A percentile compares a stretch with the other conserved stretches of the same genome.
phyloP scores from a whole-genome alignment of 2,329 filamentous ascomycete species.

The Aureobasidium mangrovei region DNA sequence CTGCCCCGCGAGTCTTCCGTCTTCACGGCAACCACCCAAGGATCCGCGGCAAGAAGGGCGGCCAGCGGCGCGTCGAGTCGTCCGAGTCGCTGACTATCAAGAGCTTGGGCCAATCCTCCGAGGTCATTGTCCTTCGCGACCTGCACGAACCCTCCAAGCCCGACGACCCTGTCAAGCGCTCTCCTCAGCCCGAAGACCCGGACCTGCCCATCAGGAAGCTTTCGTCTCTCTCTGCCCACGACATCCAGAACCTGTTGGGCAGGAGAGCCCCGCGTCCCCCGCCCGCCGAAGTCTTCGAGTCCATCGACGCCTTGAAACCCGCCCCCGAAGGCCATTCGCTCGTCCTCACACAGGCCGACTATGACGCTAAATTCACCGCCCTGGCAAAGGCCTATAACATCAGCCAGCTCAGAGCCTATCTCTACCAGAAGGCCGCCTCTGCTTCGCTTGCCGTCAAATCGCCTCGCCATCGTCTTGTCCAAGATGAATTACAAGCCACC shows the following conservation, averaged over 20 bases:
- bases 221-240: not conserved
- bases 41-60: constrained; percentile 12
- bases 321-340: not conserved
- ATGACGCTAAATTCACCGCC: not conserved
- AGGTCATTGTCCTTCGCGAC: constrained; percentile 17
- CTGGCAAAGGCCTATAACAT: constrained; percentile 2
- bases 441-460: not conserved
- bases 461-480: too few species aligned
- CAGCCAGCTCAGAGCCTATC: not conserved
- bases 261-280: not conserved
- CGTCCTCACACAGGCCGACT: not conserved
- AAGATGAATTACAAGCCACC: not conserved
- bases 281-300: not conserved
- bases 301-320: constrained; percentile 1
- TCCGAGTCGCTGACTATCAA: constrained; percentile 14
- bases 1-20: not conserved
- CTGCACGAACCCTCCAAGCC: not conserved
- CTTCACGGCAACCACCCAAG: not conserved
- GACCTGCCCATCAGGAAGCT: not conserved
- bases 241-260: constrained; percentile 6
- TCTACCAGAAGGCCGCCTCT: not conserved
- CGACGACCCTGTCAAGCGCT: not conserved
- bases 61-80: constrained; percentile 7
- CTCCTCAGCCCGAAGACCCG: not conserved
- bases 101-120: constrained; percentile 14